Evolutionary conservation across 768 basidiomycete species (phyloP).

Genomic region (Calocera cornea): DNA sequence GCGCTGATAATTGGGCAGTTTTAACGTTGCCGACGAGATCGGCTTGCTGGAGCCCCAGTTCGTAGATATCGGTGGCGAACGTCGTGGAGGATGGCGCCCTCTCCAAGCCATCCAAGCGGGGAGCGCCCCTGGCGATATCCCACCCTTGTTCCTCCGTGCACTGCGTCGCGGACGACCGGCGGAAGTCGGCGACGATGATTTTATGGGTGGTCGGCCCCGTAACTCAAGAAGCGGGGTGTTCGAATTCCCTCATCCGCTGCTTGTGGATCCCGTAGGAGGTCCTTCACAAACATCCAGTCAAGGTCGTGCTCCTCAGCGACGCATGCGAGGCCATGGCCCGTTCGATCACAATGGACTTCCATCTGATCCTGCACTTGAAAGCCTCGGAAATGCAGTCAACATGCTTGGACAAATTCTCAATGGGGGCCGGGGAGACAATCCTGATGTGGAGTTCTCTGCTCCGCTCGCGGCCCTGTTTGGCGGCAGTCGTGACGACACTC

Average conservation of each 20-base stretch:
- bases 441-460: not conserved
- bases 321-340: constrained; percentile 27
- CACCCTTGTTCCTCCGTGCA: not conserved
- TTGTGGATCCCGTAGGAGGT: constrained; percentile 40
- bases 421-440: not conserved
- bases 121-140: not conserved
- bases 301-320: constrained; percentile 31
- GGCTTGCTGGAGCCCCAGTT: constrained; percentile 22
- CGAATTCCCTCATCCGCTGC: constrained; percentile 60
- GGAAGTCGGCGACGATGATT: constrained; percentile 37
- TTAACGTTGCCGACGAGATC: constrained; percentile 25
- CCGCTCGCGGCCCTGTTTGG: not conserved
- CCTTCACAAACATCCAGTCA: constrained; percentile 19
- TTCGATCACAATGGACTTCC: constrained; percentile 1
- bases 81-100: constrained; percentile 24
- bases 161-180: not conserved
- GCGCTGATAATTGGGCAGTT: constrained; percentile 9
- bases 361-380: constrained; percentile 29
- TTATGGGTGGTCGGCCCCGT: constrained; percentile 43
- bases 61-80: constrained; percentile 17
- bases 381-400: not conserved
- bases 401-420: not conserved
- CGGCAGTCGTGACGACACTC: not conserved
- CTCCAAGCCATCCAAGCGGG: not conserved
- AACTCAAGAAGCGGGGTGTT: constrained; percentile 19